Evolutionary conservation across 208 protist species (phyloP).

Genomic region (Wallacemonas sp.): DNA sequence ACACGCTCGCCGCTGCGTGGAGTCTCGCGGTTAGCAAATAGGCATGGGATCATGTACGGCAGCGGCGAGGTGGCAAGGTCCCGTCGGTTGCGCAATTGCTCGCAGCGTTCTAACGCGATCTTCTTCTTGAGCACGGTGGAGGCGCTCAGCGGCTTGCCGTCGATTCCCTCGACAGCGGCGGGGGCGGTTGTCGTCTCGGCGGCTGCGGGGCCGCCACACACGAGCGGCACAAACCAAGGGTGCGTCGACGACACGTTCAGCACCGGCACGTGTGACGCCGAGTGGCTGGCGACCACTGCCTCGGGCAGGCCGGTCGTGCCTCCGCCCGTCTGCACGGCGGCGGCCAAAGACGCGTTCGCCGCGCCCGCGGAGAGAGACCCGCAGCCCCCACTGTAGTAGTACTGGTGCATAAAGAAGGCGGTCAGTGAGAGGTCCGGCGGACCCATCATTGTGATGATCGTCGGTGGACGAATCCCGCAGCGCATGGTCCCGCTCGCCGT

Average conservation of each 20-base stretch:
- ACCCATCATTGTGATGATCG: conserved; percentile 54
- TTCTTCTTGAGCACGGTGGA: conserved; percentile 41
- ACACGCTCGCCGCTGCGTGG: neutral
- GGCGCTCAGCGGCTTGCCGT: conserved; percentile 13
- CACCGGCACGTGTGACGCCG: conserved; percentile 24
- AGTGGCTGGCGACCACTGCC: conserved; percentile 11
- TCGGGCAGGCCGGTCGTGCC: conserved; percentile 15
- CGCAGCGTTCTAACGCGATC: conserved; percentile 39
- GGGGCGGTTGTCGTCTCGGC: neutral
- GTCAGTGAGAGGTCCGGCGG: conserved; percentile 61
- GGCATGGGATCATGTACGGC: conserved; percentile 5
- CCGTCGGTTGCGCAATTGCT: neutral
- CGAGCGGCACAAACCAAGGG: conserved; percentile 51
- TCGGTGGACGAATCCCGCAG: conserved; percentile 25
- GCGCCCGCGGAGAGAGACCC: conserved; percentile 24
- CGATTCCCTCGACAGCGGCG: neutral
- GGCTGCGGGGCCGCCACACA: conserved; percentile 19
- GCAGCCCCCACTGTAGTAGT: conserved; percentile 48
- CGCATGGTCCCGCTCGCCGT: neutral
- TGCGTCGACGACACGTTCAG: conserved; percentile 58
- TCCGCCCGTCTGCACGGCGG: conserved; percentile 17
- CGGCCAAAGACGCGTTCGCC: conserved; percentile 14
- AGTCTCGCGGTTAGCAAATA: neutral
- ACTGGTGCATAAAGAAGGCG: conserved; percentile 66
- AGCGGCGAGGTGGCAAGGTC: neutral